A percentile compares a stretch with the other conserved stretches of the same genome.
phyloP scores from a whole-genome alignment of 495 filamentous ascomycete species.

The Tricharina praecox region DNA sequence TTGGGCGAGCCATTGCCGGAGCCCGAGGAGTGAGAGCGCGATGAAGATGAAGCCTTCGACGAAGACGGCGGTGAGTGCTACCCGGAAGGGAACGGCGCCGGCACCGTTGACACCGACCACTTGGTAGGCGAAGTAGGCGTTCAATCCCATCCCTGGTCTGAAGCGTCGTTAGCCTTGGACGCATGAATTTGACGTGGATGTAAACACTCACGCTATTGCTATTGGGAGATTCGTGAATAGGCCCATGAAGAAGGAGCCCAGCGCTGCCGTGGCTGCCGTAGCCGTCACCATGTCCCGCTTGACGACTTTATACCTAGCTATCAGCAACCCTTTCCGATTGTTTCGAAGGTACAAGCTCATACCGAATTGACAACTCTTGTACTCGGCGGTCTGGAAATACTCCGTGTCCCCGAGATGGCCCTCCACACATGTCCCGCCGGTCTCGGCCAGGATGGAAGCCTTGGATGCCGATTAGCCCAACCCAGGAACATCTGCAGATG shows the following conservation, averaged over 20 bases:
- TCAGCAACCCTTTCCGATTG: neutral
- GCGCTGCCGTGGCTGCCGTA: slow-evolving; percentile 53
- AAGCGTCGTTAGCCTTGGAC: slow-evolving; percentile 36
- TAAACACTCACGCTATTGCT: slow-evolving; percentile 35
- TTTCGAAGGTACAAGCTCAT: slow-evolving; percentile 44
- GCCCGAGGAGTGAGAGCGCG: slow-evolving; percentile 49
- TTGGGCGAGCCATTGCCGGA: slow-evolving; percentile 68
- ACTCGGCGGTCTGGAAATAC: slow-evolving; percentile 32
- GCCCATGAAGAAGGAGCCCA: slow-evolving; percentile 54
- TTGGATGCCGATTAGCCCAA: too few relatives aligned
- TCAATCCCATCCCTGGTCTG: slow-evolving; percentile 60
- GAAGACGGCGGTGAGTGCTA: slow-evolving; percentile 65
- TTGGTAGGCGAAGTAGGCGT: slow-evolving; percentile 69
- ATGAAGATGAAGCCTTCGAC: slow-evolving; percentile 44
- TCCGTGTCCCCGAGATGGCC: slow-evolving; percentile 34
- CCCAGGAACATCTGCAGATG: too few relatives aligned
- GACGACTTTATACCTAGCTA: neutral
- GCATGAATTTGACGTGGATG: neutral
- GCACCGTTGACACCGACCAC: slow-evolving; percentile 57
- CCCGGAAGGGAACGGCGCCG: slow-evolving; percentile 46
- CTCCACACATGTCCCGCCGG: slow-evolving; percentile 49
- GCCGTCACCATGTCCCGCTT: slow-evolving; percentile 50
- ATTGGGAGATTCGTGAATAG: slow-evolving; percentile 53
- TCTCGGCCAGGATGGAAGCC: slow-evolving; percentile 31
- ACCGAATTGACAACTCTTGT: slow-evolving; percentile 43